Evolutionary conservation across 2,329 filamentous ascomycete species (phyloP), one percentile per base, ranked within the genome.

Genomic region (Cordyceps tenuipes): DNA sequence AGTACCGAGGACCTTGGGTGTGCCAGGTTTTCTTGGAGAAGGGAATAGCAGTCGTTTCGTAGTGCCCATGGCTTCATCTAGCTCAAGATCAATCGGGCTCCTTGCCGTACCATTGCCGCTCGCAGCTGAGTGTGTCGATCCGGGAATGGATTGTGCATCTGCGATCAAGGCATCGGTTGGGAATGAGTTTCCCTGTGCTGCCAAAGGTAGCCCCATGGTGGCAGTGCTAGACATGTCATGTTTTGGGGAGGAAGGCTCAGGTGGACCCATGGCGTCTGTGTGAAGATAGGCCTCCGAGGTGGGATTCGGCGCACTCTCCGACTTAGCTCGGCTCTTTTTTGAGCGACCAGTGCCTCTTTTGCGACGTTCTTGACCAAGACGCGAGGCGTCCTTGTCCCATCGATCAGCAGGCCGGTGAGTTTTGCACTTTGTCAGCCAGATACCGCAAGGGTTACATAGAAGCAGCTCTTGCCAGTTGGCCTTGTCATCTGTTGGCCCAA

Each of bases 391-490:
- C 64, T 84, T 89, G 64, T 88, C 87, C 93, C 93, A 99, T 64
- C 87, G 86, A 62, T 93, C 85, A 58, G 85, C 79, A 2, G 94
- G 94, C 9, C 94, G 86, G 77, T 96, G 94, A 26, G 77, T 81
- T 68, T 89, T 91, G 73, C 88, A 91, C 69, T 97, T 97, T 62
- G 87, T 86, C 66, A 99, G 86, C 91, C 91, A 99, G 47, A 99
- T 85, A 19, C 94, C 94, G 71, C 94, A 99, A 61, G 93, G 91
- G 71, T 99, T 99, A 79, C 94, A 99, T 43, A 97, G 82, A 31
- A 89, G 80, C 60, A 90, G 82, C 66, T 90, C 83, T 49, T 81
- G 82, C 79, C 89, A 97, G 4, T 73, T 68, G 46, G 81, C 79
- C 70, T 86, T 87, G 70, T 89, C 85, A 53, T 88, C 84, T 3